A percentile compares a stretch with the other conserved stretches of the same genome.
phyloP scores from a whole-genome alignment of 495 filamentous ascomycete genomes.

The Articulospora tetracladia region DNA sequence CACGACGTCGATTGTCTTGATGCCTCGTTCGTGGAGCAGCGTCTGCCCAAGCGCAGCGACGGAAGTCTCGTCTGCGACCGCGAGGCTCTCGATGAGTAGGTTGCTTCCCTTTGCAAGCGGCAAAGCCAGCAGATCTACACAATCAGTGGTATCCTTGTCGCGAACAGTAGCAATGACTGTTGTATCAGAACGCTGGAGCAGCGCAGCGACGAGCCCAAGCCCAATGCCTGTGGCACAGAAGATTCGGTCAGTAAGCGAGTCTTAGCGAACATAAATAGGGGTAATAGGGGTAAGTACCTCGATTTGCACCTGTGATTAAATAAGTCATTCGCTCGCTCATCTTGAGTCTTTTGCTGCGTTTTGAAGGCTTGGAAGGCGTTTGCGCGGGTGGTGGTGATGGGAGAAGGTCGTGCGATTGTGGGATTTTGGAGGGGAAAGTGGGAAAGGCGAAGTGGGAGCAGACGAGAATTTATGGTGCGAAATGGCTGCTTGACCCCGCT shows the following conservation, averaged over 20 bases:
- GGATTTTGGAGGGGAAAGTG: constrained; percentile 1
- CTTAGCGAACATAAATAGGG: constrained; percentile 13
- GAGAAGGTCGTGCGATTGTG: not conserved
- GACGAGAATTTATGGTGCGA: not conserved
- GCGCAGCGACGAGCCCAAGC: constrained; percentile 1
- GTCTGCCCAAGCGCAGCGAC: not conserved
- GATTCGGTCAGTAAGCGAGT: not conserved
- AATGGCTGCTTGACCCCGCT: not conserved
- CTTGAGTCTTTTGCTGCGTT: not conserved
- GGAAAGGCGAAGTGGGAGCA: constrained; percentile 1
- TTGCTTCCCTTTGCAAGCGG: constrained; percentile 5
- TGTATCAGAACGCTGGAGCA: constrained; percentile 17
- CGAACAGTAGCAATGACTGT: constrained; percentile 23
- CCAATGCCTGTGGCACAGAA: constrained; percentile 27
- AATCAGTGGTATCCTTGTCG: not conserved
- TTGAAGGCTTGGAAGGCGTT: not conserved
- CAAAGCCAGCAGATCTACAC: constrained; percentile 6
- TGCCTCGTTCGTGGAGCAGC: not conserved
- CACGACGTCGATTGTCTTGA: constrained; percentile 17
- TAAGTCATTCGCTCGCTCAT: constrained; percentile 14
- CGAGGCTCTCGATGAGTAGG: constrained; percentile 6
- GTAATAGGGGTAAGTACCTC: constrained; percentile 17
- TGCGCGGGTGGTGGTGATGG: not conserved
- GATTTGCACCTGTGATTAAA: constrained; percentile 21
- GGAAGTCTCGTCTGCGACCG: not conserved